Evolutionary conservation across 768 basidiomycete genomes (phyloP).

Genomic region (Clitopilus passeckerianus): DNA sequence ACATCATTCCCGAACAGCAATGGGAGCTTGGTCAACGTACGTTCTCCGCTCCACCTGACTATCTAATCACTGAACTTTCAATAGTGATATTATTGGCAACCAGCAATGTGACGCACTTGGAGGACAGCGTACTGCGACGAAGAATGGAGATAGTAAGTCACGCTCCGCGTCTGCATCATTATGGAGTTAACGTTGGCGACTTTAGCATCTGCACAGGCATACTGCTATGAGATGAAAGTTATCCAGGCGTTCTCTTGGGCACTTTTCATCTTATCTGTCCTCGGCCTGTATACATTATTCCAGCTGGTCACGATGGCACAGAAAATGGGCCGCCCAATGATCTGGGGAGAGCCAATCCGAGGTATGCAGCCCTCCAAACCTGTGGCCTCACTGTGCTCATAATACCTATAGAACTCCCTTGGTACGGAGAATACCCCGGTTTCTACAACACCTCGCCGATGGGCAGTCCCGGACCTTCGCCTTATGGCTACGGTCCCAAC

Average conservation of each 20-base stretch:
- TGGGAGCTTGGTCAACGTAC: conserved; percentile 74
- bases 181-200: neutral
- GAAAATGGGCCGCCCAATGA: conserved; percentile 44
- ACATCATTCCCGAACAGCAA: conserved; percentile 33
- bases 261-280: conserved; percentile 42
- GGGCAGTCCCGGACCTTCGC: conserved; percentile 20
- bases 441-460: conserved; percentile 41
- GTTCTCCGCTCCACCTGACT: conserved; percentile 12
- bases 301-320: conserved; percentile 52
- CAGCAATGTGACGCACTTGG: conserved; percentile 53
- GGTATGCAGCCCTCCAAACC: conserved; percentile 22
- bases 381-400: neutral
- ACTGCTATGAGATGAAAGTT: conserved; percentile 78
- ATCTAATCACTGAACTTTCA: conserved; percentile 2
- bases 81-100: conserved; percentile 65
- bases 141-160: conserved; percentile 47
- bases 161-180: neutral
- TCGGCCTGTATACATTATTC: conserved; percentile 53
- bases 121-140: conserved; percentile 40
- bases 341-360: conserved; percentile 57
- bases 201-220: conserved; percentile 49
- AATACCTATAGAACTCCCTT: conserved; percentile 50
- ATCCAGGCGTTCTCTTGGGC: conserved; percentile 78
- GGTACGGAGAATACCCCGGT: conserved; percentile 72
- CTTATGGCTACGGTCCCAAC: conserved; percentile 37